Percentiles rank a stretch among this genome's conserved stretches.
Conservation (phyloP, 495 filamentous ascomycete species). For the Daldinia concentrica region DNA sequence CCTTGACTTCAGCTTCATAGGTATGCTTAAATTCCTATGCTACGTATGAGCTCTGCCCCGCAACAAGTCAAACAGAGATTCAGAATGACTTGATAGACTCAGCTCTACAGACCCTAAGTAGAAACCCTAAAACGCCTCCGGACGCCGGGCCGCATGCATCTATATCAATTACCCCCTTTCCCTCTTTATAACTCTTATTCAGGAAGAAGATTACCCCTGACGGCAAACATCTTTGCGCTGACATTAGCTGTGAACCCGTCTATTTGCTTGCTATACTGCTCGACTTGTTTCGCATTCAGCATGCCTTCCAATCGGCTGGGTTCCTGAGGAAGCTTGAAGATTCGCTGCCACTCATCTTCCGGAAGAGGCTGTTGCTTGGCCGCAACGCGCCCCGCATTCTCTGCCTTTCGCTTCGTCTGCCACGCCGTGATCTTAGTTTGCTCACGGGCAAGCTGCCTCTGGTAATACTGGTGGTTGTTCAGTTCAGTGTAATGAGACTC, state of each 20-base stretch:
- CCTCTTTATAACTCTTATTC: slow-evolving; percentile 47
- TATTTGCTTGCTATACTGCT: slow-evolving; percentile 97
- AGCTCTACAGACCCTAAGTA: slow-evolving; percentile 40
- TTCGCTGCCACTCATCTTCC: slow-evolving; percentile 96
- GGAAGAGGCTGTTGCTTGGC: slow-evolving; percentile 90
- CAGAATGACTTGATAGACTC: slow-evolving; percentile 30
- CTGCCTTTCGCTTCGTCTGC: slow-evolving; percentile 94
- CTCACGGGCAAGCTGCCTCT: slow-evolving; percentile 92
- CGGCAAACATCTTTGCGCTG: slow-evolving; percentile 97
- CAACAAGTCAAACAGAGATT: slow-evolving; percentile 1
- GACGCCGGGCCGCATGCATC: slow-evolving; percentile 49
- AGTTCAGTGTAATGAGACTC: slow-evolving; percentile 97
- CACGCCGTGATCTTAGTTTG: slow-evolving; percentile 95
- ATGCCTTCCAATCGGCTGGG: slow-evolving; percentile 90
- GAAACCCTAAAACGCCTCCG: slow-evolving; percentile 43
- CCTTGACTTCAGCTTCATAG: slow-evolving; percentile 1
- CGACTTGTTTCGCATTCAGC: slow-evolving; percentile 92
- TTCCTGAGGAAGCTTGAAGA: slow-evolving; percentile 97
- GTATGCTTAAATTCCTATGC: neutral
- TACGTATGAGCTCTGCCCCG: neutral
- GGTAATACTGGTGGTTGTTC: slow-evolving; percentile 99
- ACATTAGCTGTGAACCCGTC: slow-evolving; percentile 94
- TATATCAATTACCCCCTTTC: slow-evolving; percentile 34
- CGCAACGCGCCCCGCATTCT: slow-evolving; percentile 83
- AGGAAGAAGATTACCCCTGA: slow-evolving; percentile 74